Conservation (phyloP, 495 filamentous ascomycete species). For the Neohortaea acidophila region DNA sequence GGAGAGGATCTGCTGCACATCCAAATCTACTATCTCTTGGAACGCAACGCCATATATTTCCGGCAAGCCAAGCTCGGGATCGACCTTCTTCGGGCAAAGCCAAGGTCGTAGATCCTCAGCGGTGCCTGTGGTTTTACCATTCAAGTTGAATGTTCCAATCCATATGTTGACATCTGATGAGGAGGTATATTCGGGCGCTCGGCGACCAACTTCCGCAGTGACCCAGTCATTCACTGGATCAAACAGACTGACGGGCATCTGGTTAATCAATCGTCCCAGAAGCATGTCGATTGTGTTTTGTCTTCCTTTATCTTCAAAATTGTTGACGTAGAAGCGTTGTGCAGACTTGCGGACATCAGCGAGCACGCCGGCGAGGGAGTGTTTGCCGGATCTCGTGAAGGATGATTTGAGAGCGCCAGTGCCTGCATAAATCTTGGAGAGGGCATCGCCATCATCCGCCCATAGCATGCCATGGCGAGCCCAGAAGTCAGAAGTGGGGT, state of each 20-base stretch:
- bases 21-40: slow-evolving; percentile 93
- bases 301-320: slow-evolving; percentile 82
- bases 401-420: slow-evolving; percentile 92
- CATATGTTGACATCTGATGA: slow-evolving; percentile 45
- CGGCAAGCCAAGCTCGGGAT: slow-evolving; percentile 40
- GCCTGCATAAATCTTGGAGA: slow-evolving; percentile 92
- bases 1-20: slow-evolving; percentile 97
- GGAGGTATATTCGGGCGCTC: slow-evolving; percentile 33
- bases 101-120: slow-evolving; percentile 69
- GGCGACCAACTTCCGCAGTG: slow-evolving; percentile 52
- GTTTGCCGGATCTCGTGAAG: slow-evolving; percentile 90
- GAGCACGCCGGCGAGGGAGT: slow-evolving; percentile 86
- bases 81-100: slow-evolving; percentile 51
- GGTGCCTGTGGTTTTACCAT: slow-evolving; percentile 63
- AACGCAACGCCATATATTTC: slow-evolving; percentile 82
- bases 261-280: slow-evolving; percentile 68
- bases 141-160: slow-evolving; percentile 88
- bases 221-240: slow-evolving; percentile 92
- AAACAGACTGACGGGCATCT: slow-evolving; percentile 68
- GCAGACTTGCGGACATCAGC: slow-evolving; percentile 91
- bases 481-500: slow-evolving; percentile 64
- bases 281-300: slow-evolving; percentile 92
- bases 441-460: slow-evolving; percentile 95
- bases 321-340: slow-evolving; percentile 87
- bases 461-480: slow-evolving; percentile 79